phyloP scores from a whole-genome alignment of 805 yeast species.

The Yarrowia osloensis region DNA sequence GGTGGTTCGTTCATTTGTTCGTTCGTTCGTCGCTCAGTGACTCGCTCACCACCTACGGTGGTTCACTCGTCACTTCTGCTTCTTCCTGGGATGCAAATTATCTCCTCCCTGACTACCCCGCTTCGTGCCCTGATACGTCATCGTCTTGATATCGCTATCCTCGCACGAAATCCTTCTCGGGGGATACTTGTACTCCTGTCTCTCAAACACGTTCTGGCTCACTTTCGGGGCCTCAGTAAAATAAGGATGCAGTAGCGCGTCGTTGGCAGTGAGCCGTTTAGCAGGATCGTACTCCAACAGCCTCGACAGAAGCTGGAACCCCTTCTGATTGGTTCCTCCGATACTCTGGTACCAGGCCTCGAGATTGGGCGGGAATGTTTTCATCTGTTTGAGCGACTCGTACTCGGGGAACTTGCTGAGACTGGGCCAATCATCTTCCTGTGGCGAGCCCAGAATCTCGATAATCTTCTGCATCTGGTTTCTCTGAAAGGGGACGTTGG shows the following conservation, averaged over 20 bases:
- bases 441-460: conserved; percentile 93
- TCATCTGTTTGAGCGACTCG: conserved; percentile 58
- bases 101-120: conserved; percentile 39
- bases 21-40: too few relatives aligned
- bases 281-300: conserved; percentile 83
- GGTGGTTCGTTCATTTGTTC: too few relatives aligned
- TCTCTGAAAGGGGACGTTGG: conserved; percentile 85
- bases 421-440: conserved; percentile 72
- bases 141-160: conserved; percentile 69
- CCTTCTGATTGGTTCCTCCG: conserved; percentile 71
- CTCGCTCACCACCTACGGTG: not conserved
- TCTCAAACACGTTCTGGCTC: conserved; percentile 75
- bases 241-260: conserved; percentile 74
- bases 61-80: conserved; percentile 35
- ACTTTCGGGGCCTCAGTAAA: conserved; percentile 72
- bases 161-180: conserved; percentile 82
- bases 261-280: conserved; percentile 72
- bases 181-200: conserved; percentile 74
- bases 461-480: conserved; percentile 88
- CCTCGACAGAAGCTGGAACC: conserved; percentile 63
- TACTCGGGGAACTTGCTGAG: conserved; percentile 83
- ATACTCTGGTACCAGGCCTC: conserved; percentile 83
- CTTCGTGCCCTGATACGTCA: conserved; percentile 42
- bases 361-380: conserved; percentile 66
- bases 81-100: conserved; percentile 36